Evolutionary conservation across 2,329 filamentous ascomycete genomes (phyloP).

Genomic region (Dothistroma pini): DNA sequence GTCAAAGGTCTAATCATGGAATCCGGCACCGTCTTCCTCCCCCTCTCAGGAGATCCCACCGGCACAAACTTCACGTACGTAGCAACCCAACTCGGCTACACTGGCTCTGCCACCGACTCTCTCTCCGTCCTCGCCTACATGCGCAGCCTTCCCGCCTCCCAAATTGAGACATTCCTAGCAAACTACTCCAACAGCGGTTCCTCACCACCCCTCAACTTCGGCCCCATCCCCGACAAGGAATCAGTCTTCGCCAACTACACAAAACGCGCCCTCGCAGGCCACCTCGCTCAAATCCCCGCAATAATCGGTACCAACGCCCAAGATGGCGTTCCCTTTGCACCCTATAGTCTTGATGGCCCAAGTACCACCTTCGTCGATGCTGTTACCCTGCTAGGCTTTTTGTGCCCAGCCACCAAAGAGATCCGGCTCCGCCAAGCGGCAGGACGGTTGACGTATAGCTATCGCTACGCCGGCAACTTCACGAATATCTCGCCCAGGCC

Average conservation of each 20-base stretch:
- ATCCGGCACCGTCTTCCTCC: slow-evolving; percentile 37
- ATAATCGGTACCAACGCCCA: slow-evolving; percentile 38
- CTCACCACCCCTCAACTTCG: slow-evolving; percentile 30
- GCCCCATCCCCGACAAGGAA: slow-evolving; percentile 26
- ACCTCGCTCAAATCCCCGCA: slow-evolving; percentile 39
- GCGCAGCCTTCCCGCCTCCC: slow-evolving; percentile 13
- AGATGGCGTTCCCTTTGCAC: slow-evolving; percentile 36
- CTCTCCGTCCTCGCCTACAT: slow-evolving; percentile 16
- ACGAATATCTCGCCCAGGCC: slow-evolving; percentile 39
- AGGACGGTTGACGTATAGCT: slow-evolving; percentile 39
- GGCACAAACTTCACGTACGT: slow-evolving; percentile 28
- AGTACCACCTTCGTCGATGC: slow-evolving; percentile 14
- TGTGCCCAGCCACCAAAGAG: slow-evolving; percentile 33
- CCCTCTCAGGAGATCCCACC: slow-evolving; percentile 9
- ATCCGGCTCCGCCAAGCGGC: slow-evolving; percentile 29
- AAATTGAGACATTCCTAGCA: slow-evolving; percentile 18
- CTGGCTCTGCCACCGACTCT: slow-evolving; percentile 45
- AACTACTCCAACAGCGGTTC: slow-evolving; percentile 17
- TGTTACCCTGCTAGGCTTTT: slow-evolving; percentile 19
- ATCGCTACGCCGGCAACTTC: slow-evolving; percentile 42
- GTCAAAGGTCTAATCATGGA: slow-evolving; percentile 38
- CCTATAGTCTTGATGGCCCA: slow-evolving; percentile 35
- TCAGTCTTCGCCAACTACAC: slow-evolving; percentile 31
- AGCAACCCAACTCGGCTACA: slow-evolving; percentile 26
- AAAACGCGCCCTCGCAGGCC: slow-evolving; percentile 18